phyloP scores from a whole-genome alignment of 148 eudicot genomes.

The Fagopyrum homotropicum region DNA sequence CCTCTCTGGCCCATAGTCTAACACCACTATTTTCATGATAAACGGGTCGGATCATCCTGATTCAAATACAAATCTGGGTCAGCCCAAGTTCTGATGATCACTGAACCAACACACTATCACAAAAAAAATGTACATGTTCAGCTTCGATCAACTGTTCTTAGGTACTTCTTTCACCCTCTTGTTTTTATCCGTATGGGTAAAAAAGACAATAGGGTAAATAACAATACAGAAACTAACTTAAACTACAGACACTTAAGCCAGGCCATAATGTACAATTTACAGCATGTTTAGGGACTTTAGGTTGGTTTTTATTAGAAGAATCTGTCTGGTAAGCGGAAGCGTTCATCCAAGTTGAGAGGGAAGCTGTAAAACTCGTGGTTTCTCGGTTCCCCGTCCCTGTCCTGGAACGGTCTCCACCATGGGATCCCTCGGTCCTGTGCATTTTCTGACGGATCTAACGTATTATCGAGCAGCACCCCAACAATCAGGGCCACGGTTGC shows the following conservation, averaged over 20 bases:
- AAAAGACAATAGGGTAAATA: background rate
- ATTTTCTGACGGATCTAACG: constrained; percentile 42
- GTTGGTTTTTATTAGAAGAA: constrained; percentile 26
- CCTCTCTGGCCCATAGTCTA: too few relatives aligned
- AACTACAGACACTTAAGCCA: background rate
- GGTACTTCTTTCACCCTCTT: background rate
- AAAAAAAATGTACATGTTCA: background rate
- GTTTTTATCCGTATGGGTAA: background rate
- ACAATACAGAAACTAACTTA: background rate
- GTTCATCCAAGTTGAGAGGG: constrained; percentile 65
- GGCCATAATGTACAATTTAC: constrained; percentile 1
- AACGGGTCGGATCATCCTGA: too few relatives aligned
- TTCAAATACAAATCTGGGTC: too few relatives aligned
- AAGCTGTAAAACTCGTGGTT: constrained; percentile 86
- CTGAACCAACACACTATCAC: background rate
- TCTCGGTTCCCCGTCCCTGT: constrained; percentile 65
- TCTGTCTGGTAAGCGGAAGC: constrained; percentile 61
- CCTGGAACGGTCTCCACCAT: constrained; percentile 84
- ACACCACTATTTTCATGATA: too few relatives aligned
- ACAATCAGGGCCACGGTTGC: constrained; percentile 74
- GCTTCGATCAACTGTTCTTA: background rate
- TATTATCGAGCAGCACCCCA: constrained; percentile 60
- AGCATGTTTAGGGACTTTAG: background rate
- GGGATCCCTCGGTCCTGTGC: constrained; percentile 66
- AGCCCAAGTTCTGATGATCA: background rate